Percentiles rank a stretch among this genome's conserved stretches.
Evolutionary conservation across 208 protist species (phyloP).

Genomic region (Paratrypanosoma confusum): DNA sequence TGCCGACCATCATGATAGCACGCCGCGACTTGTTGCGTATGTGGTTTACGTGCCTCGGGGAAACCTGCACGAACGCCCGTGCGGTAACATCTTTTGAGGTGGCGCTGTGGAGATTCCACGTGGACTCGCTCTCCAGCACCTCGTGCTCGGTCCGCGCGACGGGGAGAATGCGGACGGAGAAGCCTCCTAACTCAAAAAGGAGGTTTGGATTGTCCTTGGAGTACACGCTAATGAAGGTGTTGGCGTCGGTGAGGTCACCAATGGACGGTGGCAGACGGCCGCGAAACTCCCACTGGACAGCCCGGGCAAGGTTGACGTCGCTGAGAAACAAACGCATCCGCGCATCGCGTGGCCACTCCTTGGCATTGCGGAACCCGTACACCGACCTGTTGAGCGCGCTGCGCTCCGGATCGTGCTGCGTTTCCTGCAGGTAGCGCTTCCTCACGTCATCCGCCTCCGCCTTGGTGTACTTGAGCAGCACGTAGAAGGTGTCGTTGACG

Average conservation of each 20-base stretch:
- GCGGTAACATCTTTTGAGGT: slow-evolving; percentile 98
- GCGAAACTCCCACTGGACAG: slow-evolving; percentile 99
- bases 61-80: slow-evolving; percentile 98
- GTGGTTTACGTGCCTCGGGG: slow-evolving; percentile 88
- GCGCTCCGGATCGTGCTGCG: slow-evolving; percentile 96
- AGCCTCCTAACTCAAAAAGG: slow-evolving; percentile 99
- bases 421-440: slow-evolving; percentile 97
- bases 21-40: slow-evolving; percentile 99
- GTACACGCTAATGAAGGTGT: slow-evolving; percentile 99
- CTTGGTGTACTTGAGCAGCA: slow-evolving; percentile 96
- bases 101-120: slow-evolving; percentile 99
- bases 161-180: slow-evolving; percentile 95
- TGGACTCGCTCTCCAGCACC: slow-evolving; percentile 94
- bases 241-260: slow-evolving; percentile 95
- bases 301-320: slow-evolving; percentile 99
- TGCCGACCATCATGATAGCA: slow-evolving; percentile 99
- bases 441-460: slow-evolving; percentile 98
- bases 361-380: slow-evolving; percentile 99
- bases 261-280: slow-evolving; percentile 97
- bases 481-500: slow-evolving; percentile 97
- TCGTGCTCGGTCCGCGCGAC: slow-evolving; percentile 87
- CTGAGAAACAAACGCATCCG: slow-evolving; percentile 99
- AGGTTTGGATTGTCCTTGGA: slow-evolving; percentile 99
- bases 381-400: slow-evolving; percentile 97
- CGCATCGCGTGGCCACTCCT: slow-evolving; percentile 98